phyloP scores from a whole-genome alignment of 2,329 filamentous ascomycete genomes.

The Fusarium protoensiforme region DNA sequence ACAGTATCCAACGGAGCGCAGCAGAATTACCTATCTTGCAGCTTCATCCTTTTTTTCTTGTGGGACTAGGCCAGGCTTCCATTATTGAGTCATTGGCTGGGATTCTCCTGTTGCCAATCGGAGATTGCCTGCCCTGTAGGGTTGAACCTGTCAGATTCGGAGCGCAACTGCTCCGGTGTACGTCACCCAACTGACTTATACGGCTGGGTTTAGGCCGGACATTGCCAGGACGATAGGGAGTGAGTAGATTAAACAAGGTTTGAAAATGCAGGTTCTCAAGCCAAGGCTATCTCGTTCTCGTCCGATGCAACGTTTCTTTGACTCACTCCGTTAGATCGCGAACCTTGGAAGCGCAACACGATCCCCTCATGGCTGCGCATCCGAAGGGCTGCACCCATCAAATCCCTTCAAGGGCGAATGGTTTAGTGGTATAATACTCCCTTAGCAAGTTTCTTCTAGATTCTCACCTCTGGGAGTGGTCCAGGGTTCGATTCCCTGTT shows the following conservation, averaged over 20 bases:
- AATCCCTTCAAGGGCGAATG: conserved; percentile 24
- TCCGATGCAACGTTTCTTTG: background rate
- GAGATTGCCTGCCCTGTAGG: background rate
- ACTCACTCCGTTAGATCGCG: background rate
- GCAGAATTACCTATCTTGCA: background rate
- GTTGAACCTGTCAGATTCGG: background rate
- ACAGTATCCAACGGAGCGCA: conserved; percentile 20
- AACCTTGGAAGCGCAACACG: background rate
- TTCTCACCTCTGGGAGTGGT: conserved; percentile 21
- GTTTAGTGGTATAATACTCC: conserved; percentile 39
- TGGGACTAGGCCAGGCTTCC: background rate
- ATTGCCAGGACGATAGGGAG: background rate
- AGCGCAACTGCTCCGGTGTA: conserved; percentile 4
- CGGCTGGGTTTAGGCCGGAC: background rate
- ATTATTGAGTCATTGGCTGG: background rate
- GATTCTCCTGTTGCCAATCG: background rate
- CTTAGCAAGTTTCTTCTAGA: conserved; percentile 24
- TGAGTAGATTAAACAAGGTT: background rate
- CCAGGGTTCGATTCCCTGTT: conserved; percentile 35
- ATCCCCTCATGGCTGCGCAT: background rate
- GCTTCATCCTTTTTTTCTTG: background rate
- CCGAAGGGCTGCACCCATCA: background rate
- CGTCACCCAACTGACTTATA: conserved; percentile 18
- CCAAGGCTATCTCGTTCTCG: background rate
- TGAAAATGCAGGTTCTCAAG: background rate